Base-by-base conservation (phyloP, 106 monocot genomes). In the Platanthera guangdongensis region DNA sequence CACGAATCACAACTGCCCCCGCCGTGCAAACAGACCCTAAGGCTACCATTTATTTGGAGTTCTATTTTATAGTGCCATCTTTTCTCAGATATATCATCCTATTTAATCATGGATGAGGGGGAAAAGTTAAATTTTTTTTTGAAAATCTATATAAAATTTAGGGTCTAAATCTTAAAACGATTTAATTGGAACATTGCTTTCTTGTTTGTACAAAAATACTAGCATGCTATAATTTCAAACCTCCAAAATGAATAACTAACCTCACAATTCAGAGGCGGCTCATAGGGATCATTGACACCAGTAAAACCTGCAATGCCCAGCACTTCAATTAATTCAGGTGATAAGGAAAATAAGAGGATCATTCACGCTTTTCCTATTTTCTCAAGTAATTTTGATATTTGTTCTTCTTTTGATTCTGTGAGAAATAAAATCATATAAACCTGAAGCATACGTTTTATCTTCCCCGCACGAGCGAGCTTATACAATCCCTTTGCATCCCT, bases 221-320 rank as follows among this genome's bases (percentile, higher is more conserved):
- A 19, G 16, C n/a, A 59, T 22, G 32, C 4, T 65, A 30, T 28
- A 28, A 32, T 28, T 65, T 10, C 50, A 50, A 18, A 16, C 21
- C 7, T 49, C 50, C 4, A 50, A 71, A 16, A 32, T 32, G 18
- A 3, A 71, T 72, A 72, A 51, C 51, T 18, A 46, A 72, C 72
- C 72, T 72, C 72, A 19, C 50, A 72, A 15, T 51, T 72, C 8
- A 50, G 15, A 50, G 95, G 95, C 74, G 81, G 76, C 68, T 95
- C 95, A 64, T 95, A 95, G 57, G 95, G 88, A 85, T 95, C 95
- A 83, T 95, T 92, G 67, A 95, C 78, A 63, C 95, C 95, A 64
- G 95, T 95, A 80, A 95, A 95, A 82, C 92, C 95, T 95, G 82
- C 74, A 74, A 13, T 57, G 30, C 32, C 12, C 65, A 30, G 32